Conservation (phyloP, 2,329 filamentous ascomycete genomes). For the Sporothrix mexicana region DNA sequence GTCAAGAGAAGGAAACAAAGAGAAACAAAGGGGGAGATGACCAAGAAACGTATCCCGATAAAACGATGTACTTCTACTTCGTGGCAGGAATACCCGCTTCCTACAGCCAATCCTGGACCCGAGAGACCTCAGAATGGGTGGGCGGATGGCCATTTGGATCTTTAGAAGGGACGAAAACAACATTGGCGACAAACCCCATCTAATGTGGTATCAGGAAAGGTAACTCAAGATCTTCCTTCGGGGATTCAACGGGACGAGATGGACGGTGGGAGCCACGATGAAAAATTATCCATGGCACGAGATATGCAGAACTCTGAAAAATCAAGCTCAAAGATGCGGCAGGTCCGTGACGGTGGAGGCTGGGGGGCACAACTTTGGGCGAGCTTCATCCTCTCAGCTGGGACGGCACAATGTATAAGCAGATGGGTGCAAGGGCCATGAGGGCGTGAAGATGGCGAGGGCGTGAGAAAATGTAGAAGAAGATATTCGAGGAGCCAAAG, state of each 20-base stretch:
- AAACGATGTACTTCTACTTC: neutral
- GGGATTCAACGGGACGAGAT: neutral
- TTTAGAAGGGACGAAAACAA: neutral
- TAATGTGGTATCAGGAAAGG: constrained; percentile 18
- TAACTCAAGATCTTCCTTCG: neutral
- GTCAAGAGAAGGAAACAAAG: neutral
- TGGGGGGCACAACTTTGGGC: neutral
- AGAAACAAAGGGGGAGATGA: neutral
- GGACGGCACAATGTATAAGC: neutral
- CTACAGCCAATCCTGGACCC: neutral
- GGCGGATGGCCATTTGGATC: neutral
- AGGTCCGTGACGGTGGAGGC: neutral
- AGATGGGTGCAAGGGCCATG: neutral
- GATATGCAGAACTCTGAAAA: constrained; percentile 4
- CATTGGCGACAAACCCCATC: neutral
- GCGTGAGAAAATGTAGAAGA: neutral
- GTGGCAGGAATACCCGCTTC: neutral
- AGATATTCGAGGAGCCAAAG: neutral
- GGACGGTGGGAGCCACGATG: neutral
- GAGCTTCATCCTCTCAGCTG: neutral
- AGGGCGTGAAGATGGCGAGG: neutral
- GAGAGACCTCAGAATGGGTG: neutral
- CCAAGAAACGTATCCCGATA: neutral
- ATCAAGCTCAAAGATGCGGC: neutral
- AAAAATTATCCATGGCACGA: neutral